Evolutionary conservation across 495 filamentous ascomycete species (phyloP).

Genomic region (Aspergillus avenaceus): DNA sequence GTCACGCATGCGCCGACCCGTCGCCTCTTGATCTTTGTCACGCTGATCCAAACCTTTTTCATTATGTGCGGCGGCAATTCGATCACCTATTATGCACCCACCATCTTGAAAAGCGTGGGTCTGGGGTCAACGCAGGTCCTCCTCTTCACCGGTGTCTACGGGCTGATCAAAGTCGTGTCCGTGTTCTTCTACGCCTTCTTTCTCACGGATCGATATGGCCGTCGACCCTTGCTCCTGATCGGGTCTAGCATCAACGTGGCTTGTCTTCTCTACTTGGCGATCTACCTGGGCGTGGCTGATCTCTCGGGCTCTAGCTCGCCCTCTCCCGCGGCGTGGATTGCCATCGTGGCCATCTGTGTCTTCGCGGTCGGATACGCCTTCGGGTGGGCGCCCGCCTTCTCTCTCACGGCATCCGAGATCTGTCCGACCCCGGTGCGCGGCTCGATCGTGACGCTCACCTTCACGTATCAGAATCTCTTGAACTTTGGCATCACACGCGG

Average conservation of each 20-base stretch:
- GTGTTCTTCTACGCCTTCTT: constrained; percentile 21
- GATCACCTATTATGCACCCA: constrained; percentile 64
- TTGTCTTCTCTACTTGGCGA: constrained; percentile 17
- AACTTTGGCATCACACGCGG: constrained; percentile 21
- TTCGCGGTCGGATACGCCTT: constrained; percentile 22
- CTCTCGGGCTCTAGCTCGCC: constrained; percentile 3
- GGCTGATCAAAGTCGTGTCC: constrained; percentile 17
- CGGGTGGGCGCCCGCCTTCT: constrained; percentile 21
- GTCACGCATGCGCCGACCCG: constrained; percentile 53
- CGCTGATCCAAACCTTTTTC: constrained; percentile 63
- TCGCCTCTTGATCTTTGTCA: constrained; percentile 49
- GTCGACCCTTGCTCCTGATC: constrained; percentile 19
- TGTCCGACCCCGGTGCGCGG: constrained; percentile 18
- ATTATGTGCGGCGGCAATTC: constrained; percentile 68
- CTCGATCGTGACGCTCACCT: constrained; percentile 15
- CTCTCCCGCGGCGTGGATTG: constrained; percentile 16
- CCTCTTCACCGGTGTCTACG: constrained; percentile 23
- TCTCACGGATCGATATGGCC: constrained; percentile 19
- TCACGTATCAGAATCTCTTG: constrained; percentile 21
- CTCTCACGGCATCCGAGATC: constrained; percentile 20
- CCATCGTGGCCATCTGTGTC: constrained; percentile 22
- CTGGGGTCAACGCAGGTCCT: constrained; percentile 38
- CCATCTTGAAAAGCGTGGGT: constrained; percentile 64
- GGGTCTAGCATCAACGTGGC: constrained; percentile 18
- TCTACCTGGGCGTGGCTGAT: constrained; percentile 15